A percentile compares a stretch with the other conserved stretches of the same genome.
These are phyloP conservation scores for Marasmius tenuissimus DNA, from an alignment of 1,284 basidiomycete genomes.

Conservation along the genomic window DNA sequence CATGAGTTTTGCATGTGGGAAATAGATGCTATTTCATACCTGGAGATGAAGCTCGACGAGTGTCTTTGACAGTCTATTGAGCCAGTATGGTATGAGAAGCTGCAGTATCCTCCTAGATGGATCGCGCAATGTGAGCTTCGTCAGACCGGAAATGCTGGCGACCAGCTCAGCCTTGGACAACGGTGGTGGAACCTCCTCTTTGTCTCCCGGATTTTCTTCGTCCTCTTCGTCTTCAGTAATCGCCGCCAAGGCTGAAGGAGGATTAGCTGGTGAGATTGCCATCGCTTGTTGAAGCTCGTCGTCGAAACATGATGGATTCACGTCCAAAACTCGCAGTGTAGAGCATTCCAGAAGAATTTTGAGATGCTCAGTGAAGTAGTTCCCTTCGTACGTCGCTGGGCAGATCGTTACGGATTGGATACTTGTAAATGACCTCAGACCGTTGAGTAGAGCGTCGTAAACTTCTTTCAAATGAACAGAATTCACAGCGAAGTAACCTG, in stretches of 20 bases:
- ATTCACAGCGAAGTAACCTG: background rate
- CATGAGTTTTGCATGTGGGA: background rate
- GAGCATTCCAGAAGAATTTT: background rate
- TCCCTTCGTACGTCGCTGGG: background rate
- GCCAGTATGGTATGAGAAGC: constrained; percentile 7
- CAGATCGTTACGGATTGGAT: background rate
- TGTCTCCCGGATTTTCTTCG: background rate
- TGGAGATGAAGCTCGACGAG: constrained; percentile 10
- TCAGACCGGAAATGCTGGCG: background rate
- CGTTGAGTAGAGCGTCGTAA: background rate
- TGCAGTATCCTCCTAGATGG: constrained; percentile 7
- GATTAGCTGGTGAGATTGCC: background rate
- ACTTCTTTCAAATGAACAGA: background rate
- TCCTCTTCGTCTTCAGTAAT: background rate
- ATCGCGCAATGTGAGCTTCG: constrained; percentile 8
- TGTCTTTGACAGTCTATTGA: background rate
- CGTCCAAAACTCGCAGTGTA: background rate
- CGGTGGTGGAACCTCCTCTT: background rate
- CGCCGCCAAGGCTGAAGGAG: no score
- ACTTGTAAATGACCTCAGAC: background rate
- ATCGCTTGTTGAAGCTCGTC: background rate
- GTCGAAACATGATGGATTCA: background rate
- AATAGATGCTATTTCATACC: background rate
- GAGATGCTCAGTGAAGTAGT: background rate
- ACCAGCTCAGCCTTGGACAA: background rate